Conservation (phyloP, 768 basidiomycete species). For the Amanita muscaria region DNA sequence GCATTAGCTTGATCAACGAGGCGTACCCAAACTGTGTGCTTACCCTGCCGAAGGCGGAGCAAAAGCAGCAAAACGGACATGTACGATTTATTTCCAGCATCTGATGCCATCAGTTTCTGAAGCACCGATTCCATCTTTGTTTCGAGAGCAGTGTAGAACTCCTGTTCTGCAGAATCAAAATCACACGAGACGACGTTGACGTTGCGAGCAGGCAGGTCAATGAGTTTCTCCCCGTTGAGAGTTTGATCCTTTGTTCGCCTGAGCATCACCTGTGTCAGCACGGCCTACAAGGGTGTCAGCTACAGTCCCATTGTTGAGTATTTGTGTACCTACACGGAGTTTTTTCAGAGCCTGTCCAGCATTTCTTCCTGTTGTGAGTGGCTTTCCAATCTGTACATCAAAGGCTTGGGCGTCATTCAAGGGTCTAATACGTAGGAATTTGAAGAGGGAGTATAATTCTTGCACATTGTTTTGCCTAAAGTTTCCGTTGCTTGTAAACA, state of each 20-base stretch:
- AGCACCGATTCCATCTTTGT: slow-evolving; percentile 57
- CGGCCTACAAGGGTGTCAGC: slow-evolving; percentile 36
- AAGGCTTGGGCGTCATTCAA: slow-evolving; percentile 75
- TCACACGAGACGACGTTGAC: slow-evolving; percentile 66
- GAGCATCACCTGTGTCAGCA: slow-evolving; percentile 84
- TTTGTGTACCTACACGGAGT: slow-evolving; percentile 56
- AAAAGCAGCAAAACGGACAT: slow-evolving; percentile 63
- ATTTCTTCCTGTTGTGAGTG: slow-evolving; percentile 59
- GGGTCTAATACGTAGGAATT: slow-evolving; percentile 80
- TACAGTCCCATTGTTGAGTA: background rate
- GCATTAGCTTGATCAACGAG: background rate
- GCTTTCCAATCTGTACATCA: slow-evolving; percentile 68
- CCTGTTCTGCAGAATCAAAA: slow-evolving; percentile 69
- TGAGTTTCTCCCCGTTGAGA: slow-evolving; percentile 71
- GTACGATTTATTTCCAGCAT: slow-evolving; percentile 50
- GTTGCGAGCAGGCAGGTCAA: slow-evolving; percentile 69
- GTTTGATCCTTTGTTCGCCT: slow-evolving; percentile 70
- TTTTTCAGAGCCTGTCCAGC: slow-evolving; percentile 71
- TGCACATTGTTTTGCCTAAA: slow-evolving; percentile 81
- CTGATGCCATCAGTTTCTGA: slow-evolving; percentile 52
- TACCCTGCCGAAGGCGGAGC: slow-evolving; percentile 85
- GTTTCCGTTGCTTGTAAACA: slow-evolving; percentile 23
- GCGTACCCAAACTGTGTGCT: slow-evolving; percentile 13
- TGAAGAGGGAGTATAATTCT: slow-evolving; percentile 83
- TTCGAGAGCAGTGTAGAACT: slow-evolving; percentile 72